phyloP scores from a whole-genome alignment of 257 asterid genomes.

The Ocimum tenuiflorum region DNA sequence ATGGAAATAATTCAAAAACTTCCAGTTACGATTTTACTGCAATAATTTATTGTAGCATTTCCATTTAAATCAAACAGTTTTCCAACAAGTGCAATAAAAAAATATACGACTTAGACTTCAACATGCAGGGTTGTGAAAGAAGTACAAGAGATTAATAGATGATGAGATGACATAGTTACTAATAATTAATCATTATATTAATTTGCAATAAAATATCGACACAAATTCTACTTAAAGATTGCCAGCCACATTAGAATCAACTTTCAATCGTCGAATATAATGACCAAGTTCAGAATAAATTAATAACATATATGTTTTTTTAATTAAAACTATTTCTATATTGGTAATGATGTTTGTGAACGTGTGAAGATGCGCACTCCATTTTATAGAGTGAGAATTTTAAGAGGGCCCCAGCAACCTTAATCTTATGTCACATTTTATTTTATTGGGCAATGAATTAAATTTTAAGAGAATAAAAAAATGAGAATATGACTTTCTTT shows the following conservation, averaged over 20 bases:
- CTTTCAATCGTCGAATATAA: conserved; percentile 21
- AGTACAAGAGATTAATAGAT: background rate
- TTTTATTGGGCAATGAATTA: conserved; percentile 17
- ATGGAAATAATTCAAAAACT: too few relatives aligned
- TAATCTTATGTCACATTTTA: conserved; percentile 11
- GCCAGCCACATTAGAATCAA: conserved; percentile 30
- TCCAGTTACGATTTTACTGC: too few relatives aligned
- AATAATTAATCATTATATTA: background rate
- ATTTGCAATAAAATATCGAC: background rate
- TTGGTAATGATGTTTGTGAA: conserved; percentile 21
- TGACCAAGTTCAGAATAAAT: conserved; percentile 12
- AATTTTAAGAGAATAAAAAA: background rate
- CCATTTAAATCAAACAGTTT: too few relatives aligned
- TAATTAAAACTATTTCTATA: background rate
- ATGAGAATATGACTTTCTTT: background rate
- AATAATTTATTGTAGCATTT: too few relatives aligned
- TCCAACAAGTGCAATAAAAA: too few relatives aligned
- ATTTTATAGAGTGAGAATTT: background rate
- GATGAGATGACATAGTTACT: background rate
- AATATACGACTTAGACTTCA: background rate
- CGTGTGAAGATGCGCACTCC: conserved; percentile 35
- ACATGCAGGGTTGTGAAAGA: background rate
- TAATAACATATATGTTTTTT: background rate
- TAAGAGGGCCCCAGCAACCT: conserved; percentile 14
- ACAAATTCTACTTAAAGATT: conserved; percentile 20